Percentiles rank a stretch among this genome's conserved stretches.
Evolutionary conservation across 108 stramenopile genomes (phyloP).

Genomic region (Aurantiochytrium sp.): DNA sequence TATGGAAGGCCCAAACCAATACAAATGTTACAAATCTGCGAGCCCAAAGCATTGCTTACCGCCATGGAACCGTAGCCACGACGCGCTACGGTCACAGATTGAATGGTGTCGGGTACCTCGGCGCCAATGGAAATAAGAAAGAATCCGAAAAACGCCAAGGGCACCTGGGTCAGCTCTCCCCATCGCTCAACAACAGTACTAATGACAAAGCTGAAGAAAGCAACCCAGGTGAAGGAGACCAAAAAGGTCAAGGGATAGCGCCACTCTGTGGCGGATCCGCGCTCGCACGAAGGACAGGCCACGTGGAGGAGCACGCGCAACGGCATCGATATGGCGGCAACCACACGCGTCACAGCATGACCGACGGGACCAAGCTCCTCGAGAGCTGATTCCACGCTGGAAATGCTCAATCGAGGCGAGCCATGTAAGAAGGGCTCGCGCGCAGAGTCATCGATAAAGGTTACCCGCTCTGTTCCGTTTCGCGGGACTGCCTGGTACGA

Average conservation of each 20-base stretch:
- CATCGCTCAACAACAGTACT: not conserved
- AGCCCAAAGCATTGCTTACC: not conserved
- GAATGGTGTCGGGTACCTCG: not conserved
- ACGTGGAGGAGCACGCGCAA: not conserved
- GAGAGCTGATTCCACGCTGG: not conserved
- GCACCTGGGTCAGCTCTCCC: not conserved
- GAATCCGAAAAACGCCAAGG: not conserved
- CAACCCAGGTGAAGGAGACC: not conserved
- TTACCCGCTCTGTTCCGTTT: no score
- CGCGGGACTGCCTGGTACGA: no score
- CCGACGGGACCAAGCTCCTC: not conserved
- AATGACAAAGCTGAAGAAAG: not conserved
- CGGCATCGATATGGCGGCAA: not conserved
- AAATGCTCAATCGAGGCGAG: not conserved
- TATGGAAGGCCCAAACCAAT: not conserved
- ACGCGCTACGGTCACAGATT: not conserved
- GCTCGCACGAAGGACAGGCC: not conserved
- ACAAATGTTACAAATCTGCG: conserved; percentile 2
- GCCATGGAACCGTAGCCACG: not conserved
- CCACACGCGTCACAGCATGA: not conserved
- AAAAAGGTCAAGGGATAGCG: not conserved
- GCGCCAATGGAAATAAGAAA: not conserved
- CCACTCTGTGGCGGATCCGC: not conserved
- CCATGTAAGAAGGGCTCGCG: no score
- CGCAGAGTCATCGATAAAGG: no score